Conservation (phyloP, 257 asterid species). For the Ophiorrhiza pumila region DNA sequence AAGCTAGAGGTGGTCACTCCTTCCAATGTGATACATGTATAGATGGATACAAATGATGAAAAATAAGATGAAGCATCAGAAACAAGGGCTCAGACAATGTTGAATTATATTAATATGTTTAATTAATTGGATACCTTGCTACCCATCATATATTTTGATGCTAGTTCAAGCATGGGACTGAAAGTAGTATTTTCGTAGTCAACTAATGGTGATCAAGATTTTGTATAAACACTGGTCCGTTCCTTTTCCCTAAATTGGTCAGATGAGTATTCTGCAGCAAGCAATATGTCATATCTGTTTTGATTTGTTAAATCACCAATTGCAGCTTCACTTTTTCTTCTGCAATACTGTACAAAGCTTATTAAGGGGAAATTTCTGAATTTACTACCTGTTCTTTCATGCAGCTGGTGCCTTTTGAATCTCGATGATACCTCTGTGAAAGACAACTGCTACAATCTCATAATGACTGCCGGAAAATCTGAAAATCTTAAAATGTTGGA, state of each 20-base stretch:
- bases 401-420: conserved; percentile 66
- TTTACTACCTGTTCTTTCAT: conserved; percentile 14
- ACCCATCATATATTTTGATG: neutral
- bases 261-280: neutral
- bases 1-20: too few species aligned
- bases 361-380: conserved; percentile 21
- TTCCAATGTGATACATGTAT: too few species aligned
- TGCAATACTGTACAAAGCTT: conserved; percentile 1
- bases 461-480: conserved; percentile 74
- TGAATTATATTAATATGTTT: neutral
- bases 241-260: neutral
- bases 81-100: neutral
- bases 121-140: neutral
- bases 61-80: neutral
- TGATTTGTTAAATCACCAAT: neutral
- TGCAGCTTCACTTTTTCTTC: neutral
- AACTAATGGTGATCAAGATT: neutral
- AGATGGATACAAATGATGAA: too few species aligned
- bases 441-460: conserved; percentile 53
- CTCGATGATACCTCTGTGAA: conserved; percentile 48
- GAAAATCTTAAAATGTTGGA: conserved; percentile 80
- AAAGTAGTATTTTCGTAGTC: neutral
- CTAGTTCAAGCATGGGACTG: neutral
- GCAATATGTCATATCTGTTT: neutral
- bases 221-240: neutral